Conservation (phyloP, 495 filamentous ascomycete species). For the Filosporella fistucella region DNA sequence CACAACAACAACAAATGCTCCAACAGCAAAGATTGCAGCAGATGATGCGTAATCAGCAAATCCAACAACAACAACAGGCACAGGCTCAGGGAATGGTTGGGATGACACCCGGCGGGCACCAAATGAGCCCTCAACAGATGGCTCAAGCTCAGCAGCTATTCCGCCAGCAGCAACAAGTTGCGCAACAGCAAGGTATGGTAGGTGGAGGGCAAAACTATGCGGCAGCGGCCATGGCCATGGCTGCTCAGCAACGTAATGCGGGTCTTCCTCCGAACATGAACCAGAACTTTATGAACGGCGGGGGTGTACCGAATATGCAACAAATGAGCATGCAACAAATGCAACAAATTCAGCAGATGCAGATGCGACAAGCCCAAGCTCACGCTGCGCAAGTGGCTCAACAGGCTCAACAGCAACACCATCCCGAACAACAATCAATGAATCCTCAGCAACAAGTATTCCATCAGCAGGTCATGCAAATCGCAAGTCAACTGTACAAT, state of each 20-base stretch:
- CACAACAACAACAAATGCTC: conserved; percentile 25
- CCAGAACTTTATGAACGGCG: conserved; percentile 27
- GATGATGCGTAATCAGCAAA: conserved; percentile 23
- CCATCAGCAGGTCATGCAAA: conserved; percentile 5
- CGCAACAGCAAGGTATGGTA: conserved; percentile 25
- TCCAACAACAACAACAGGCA: conserved; percentile 25
- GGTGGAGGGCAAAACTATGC: conserved; percentile 26
- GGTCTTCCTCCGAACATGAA: conserved; percentile 16
- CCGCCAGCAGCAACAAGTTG: conserved; percentile 21
- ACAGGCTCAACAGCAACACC: conserved; percentile 12
- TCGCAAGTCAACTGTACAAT: conserved; percentile 1
- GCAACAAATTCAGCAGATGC: conserved; percentile 30
- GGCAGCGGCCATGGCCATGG: conserved; percentile 6
- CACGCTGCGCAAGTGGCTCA: conserved; percentile 27
- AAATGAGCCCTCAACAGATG: conserved; percentile 27
- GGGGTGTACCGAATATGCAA: conserved; percentile 25
- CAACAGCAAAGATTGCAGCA: conserved; percentile 29
- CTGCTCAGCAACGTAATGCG: conserved; percentile 8
- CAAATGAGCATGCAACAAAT: conserved; percentile 24
- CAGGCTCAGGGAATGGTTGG: conserved; percentile 19
- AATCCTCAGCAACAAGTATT: conserved; percentile 10
- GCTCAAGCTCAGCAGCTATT: conserved; percentile 18
- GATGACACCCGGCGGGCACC: conserved; percentile 23
- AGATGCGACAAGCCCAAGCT: conserved; percentile 21
- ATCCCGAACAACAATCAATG: conserved; percentile 1